Evolutionary conservation across 169 alveolate species (phyloP).

Genomic region (Plasmodium inui): DNA sequence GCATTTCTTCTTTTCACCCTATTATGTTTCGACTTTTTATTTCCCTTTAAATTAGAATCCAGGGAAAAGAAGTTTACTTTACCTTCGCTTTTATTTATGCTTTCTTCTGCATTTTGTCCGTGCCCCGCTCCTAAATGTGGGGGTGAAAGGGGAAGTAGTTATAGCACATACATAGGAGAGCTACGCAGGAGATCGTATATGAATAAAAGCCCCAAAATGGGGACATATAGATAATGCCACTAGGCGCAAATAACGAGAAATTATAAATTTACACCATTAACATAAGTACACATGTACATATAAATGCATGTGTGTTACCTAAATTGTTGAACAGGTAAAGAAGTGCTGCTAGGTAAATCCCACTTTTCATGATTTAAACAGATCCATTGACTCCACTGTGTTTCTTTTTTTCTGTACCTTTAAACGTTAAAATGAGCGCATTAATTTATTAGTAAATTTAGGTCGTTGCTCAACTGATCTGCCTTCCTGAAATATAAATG

Average conservation of each 20-base stretch:
- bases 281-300: neutral
- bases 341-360: neutral
- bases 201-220: neutral
- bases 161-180: neutral
- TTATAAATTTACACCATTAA: neutral
- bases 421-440: neutral
- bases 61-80: neutral
- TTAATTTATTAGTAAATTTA: neutral
- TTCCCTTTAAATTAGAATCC: neutral
- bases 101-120: neutral
- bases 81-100: neutral
- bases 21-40: constrained; percentile 14
- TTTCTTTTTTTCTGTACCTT: neutral
- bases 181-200: too few relatives aligned
- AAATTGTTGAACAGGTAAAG: neutral
- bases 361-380: neutral
- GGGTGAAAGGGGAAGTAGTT: neutral
- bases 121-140: neutral
- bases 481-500: neutral
- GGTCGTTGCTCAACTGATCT: neutral
- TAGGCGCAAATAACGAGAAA: neutral
- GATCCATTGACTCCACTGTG: neutral
- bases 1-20: neutral
- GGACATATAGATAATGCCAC: neutral
- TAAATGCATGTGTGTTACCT: neutral